Base-by-base conservation (phyloP, 441 rosid species). In the Raphanus hybrid region DNA sequence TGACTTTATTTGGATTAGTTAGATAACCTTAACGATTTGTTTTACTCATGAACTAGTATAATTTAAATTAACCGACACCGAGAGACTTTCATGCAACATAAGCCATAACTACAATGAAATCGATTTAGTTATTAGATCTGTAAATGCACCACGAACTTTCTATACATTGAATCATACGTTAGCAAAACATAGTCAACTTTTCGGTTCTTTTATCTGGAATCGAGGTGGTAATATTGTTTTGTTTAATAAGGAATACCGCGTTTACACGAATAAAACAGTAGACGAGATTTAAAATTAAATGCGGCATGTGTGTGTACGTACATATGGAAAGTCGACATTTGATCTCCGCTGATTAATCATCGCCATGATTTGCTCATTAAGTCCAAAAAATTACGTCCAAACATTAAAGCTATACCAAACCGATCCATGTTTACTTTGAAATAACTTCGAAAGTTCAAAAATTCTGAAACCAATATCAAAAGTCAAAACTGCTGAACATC, bases 341-440 rank as follows among this genome's bases (percentile, higher is more conserved):
- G 59, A 69, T 62, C 74, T 61, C 63, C 7, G 16, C 50, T 57
- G 15, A 77, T 45, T 71, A 77, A 76, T 64, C 72, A 57, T 45
- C 80, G 80, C 80, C 67, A 57, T 77, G 72, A 77, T 77, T 77
- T 77, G 72, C 80, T 77, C 72, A 8, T 5, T 29, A 70, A 55
- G 65, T 70, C 58, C 20, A 18, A 18, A 18, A 9, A 52, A 18
- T 8, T 55, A 55, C 27, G 61, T 8, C 61, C 61, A 55, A 15
- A 54, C 10, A 15, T 54, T 39, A 65, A 15, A 63, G 23, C 59
- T 3, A 7, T 54, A 54, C 59, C 59, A 54, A 54, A 15, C 59
- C 59, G 59, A 6, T 54, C 59, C 23, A 50, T 50, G 37, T 29
- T 29, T 29, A 29, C 34, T 34, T 34, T 34, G 37, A 34, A 29